Base-by-base conservation (phyloP, 2,329 filamentous ascomycete species). In the Neopestalotiopsis sp. region DNA sequence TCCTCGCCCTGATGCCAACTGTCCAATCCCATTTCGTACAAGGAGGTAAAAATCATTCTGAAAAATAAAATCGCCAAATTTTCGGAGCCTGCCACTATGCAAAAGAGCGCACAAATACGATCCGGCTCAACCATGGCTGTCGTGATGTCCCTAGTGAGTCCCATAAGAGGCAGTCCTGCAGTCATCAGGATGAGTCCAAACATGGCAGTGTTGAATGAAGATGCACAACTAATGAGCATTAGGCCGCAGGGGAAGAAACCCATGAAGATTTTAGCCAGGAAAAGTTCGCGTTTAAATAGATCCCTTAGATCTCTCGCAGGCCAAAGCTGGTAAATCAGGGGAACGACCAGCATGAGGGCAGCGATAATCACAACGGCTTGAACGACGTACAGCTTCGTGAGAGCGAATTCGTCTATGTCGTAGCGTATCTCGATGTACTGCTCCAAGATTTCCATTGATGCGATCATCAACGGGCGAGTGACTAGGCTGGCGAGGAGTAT, bases 401-500 rank as follows among this genome's bases (percentile, higher is more conserved):
- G 40, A 30, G 28, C 45, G 28, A n/a, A 20, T n/a, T 30, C 40
- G 30, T 9, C 28, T 40, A 1, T n/a, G 5, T 13, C 20, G 45
- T 63, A 68, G 28, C 66, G 66, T 13, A 40, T 28, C n/a, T 59
- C 40, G 6, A 56, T 17, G 20, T 20, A 42, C 13, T 20, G 61
- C 17, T 17, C 20, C 34, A 68, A 17, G 10, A 58, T 63, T 28
- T 30, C 45, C 12, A 63, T 17, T 9, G 61, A 24, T 14, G 66
- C 45, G 45, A 40, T 38, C n/a, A 42, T 59, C n/a, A 68, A 14
- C 12, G 66, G 59, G 5, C 56, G 61, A 13, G 59, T 45, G 28
- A 61, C 34, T 20, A 49, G n/a, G 20, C 42, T 49, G 5, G 40
- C 32, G 12, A 65, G 45, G 38, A 64, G 32, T 30, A 58, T 59